Base-by-base conservation (phyloP, 75 land plant genomes). In the Pseudotsuga menziesii region DNA sequence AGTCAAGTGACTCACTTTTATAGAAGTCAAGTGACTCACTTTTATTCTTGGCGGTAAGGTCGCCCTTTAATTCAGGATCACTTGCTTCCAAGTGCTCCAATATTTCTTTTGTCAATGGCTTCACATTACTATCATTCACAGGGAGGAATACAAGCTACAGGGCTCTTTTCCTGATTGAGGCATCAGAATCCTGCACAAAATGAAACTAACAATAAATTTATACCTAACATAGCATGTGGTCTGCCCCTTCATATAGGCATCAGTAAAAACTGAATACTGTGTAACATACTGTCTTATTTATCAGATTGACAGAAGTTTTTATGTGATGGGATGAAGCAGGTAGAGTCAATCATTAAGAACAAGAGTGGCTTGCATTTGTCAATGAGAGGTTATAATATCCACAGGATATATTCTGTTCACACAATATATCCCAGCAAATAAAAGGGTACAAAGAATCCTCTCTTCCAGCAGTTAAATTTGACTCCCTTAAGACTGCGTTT, bases 1-100 rank as follows among this genome's bases (percentile, higher is more conserved):
- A 44, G 44, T 3, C 7, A 71, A 54, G 25, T 41, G 64, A 78
- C 91, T 90, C 88, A 96, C 32, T 29, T 29, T 29, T 29, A 29
- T 29, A 29, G 1, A 29, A 29, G n/a, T n/a, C n/a, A n/a, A n/a
- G n/a, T n/a, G n/a, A n/a, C n/a, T n/a, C n/a, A n/a, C 99, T 87
- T 97, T 78, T 95, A 97, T 97, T 94, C 78, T 94, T 97, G 64
- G 84, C 95, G 74, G 91, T 94, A 44, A 97, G 91, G 80, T 92
- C 93, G 52, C 88, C 95, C 81, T 92, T 97, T 74, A 97, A 94
- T 52, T 94, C 99, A 64, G 85, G 91, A 81, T 94, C 99, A 69
- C 93, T 94, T 62, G 91, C 88, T 91, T 97, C 91, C 66, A 97
- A 76, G 78, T 92, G 94, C 2, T 94, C 98, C 82, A 97, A 83